phyloP scores from a whole-genome alignment of 768 basidiomycete species.

The Paxillus involutus region DNA sequence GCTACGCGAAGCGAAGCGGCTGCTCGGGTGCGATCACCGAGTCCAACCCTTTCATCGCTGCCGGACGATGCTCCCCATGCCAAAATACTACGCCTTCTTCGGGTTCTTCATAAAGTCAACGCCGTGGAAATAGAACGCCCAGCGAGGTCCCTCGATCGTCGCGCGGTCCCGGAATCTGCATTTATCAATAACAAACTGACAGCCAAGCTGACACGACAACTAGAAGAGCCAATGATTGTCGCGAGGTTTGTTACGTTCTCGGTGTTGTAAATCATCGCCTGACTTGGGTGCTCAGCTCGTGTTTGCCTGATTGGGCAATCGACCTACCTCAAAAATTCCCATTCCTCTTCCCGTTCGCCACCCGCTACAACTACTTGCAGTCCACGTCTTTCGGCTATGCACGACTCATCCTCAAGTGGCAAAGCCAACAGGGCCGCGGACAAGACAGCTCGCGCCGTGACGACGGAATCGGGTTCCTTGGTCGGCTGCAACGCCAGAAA shows the following conservation, averaged over 20 bases:
- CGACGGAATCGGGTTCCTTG: conserved; percentile 90
- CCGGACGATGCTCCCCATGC: conserved; percentile 83
- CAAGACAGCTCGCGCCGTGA: conserved; percentile 82
- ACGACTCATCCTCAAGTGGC: conserved; percentile 92
- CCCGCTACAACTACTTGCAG: conserved; percentile 95
- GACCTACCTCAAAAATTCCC: conserved; percentile 96
- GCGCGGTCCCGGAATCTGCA: conserved; percentile 71
- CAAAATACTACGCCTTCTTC: conserved; percentile 87
- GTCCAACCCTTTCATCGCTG: conserved; percentile 72
- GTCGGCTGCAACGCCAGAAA: conserved; percentile 92
- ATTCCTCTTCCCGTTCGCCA: conserved; percentile 98
- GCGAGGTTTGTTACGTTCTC: conserved; percentile 66
- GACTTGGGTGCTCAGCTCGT: conserved; percentile 57
- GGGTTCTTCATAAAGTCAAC: conserved; percentile 84
- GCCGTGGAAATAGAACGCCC: conserved; percentile 67
- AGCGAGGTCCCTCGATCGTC: conserved; percentile 45
- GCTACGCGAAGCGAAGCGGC: conserved; percentile 38
- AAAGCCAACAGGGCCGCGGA: conserved; percentile 78
- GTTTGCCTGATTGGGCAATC: conserved; percentile 95
- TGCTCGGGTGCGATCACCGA: conserved; percentile 59
- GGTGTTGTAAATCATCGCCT: neutral
- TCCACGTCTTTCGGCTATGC: conserved; percentile 98
- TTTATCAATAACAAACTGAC: conserved; percentile 98
- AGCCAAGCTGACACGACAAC: conserved; percentile 93
- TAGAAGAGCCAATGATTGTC: conserved; percentile 99